Percentiles rank a stretch among this genome's conserved stretches.
phyloP scores from a whole-genome alignment of 495 filamentous ascomycete species.

The Penicillium cinerascens region DNA sequence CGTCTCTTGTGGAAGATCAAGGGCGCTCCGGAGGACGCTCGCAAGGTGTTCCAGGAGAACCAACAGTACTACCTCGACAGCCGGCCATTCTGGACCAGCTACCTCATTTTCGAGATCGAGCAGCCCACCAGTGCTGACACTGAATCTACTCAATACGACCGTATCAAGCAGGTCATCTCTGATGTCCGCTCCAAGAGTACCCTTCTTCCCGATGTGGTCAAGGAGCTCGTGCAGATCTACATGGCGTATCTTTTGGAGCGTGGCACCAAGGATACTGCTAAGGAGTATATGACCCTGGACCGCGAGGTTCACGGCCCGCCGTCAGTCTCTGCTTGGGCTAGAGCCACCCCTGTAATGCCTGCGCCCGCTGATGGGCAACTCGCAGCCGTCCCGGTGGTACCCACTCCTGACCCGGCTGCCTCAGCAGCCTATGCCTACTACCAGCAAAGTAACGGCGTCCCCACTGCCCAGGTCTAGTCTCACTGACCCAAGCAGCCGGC shows the following conservation, averaged over 20 bases:
- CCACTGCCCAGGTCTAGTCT: conserved; percentile 10
- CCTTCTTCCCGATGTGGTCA: conserved; percentile 62
- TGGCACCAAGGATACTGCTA: conserved; percentile 77
- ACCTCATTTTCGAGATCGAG: conserved; percentile 82
- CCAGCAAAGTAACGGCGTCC: conserved; percentile 36
- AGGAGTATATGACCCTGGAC: conserved; percentile 82
- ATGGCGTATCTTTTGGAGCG: conserved; percentile 81
- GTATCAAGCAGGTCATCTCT: conserved; percentile 76
- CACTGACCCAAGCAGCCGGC: background rate
- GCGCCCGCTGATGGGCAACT: conserved; percentile 12
- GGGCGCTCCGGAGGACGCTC: conserved; percentile 78
- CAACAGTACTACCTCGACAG: conserved; percentile 83
- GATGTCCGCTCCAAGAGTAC: conserved; percentile 73
- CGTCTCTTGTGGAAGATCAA: conserved; percentile 86
- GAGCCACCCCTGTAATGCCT: conserved; percentile 22
- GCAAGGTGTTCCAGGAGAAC: conserved; percentile 78
- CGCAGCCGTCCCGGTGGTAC: conserved; percentile 7
- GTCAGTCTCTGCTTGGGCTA: conserved; percentile 36
- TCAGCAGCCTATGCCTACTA: conserved; percentile 39
- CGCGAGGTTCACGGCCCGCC: conserved; percentile 73
- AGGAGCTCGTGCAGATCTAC: conserved; percentile 75
- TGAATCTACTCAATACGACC: conserved; percentile 63
- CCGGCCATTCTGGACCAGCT: conserved; percentile 88
- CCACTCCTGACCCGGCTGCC: conserved; percentile 20
- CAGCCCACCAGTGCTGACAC: conserved; percentile 70